Base-by-base conservation (phyloP, 352 stramenopile species). In the Globisporangium emineosum region DNA sequence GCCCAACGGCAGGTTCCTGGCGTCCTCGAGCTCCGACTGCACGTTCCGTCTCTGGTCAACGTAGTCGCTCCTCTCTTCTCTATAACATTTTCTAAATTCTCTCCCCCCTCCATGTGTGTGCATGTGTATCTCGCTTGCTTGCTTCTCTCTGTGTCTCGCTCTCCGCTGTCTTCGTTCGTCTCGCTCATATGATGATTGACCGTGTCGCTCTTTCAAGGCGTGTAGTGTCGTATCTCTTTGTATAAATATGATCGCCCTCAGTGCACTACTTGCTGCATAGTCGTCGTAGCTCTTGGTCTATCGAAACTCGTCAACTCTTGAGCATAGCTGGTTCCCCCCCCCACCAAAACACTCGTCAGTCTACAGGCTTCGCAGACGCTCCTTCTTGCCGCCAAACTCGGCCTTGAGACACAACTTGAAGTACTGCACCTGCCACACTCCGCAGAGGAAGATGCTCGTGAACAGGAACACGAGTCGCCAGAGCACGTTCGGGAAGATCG, bases 1-100 rank as follows among this genome's bases (percentile, higher is more conserved):
- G 53, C 84, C 91, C 0, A 90, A 81, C 23, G 89, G 91, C 40
- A 83, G 85, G 27, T 97, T 93, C 76, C 78, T 98, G 32, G 85
- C 96, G 29, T 97, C 89, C 23, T 93, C 90, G 15, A 92, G 88
- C 70, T 97, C 90, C 23, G 93, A 98, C 73, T 96, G 88, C 75
- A 98, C 93, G 21, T 97, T 98, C 63, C 81, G 87, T 19, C 78
- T 98, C 43, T 98, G 91, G 91, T 89, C 82, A 13, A 79, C 68
- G 57, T 83, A 73, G 62, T 43, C 29, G 19, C 19, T 13, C 56
- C 37, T 57, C 49, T 40, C 56, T 21, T 51, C 29, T 49, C 52
- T 63, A 52, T 37, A 55, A 58, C 23, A 37, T 27, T 55, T 57
- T 62, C 64, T 59, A 47, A 37, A n/a, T n/a, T n/a, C n/a, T n/a